These are phyloP conservation scores for Rosellinia necatrix DNA, from an alignment of 2,329 filamentous ascomycete genomes.

Conservation along the genomic window DNA sequence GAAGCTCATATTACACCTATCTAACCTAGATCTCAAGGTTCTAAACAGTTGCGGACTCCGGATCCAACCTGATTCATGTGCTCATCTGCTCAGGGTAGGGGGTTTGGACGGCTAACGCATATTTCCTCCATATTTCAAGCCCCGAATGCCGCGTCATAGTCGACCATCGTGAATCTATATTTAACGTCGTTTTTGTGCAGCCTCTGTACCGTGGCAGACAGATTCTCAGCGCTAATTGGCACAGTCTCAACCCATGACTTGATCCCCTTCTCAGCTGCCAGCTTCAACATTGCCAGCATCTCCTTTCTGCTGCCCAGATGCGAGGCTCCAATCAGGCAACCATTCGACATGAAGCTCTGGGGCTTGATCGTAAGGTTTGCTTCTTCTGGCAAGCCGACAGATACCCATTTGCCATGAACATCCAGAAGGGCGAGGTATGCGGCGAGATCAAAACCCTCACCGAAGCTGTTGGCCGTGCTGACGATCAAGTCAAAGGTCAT, in stretches of 20 bases:
- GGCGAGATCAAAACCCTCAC: conserved; percentile 68
- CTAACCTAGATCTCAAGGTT: background rate
- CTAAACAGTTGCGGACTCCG: background rate
- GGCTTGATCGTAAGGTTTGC: conserved; percentile 72
- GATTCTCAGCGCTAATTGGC: conserved; percentile 72
- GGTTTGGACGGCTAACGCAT: background rate
- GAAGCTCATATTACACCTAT: conserved; percentile 10
- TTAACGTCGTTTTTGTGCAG: conserved; percentile 72
- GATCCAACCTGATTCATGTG: background rate
- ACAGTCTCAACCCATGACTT: conserved; percentile 75
- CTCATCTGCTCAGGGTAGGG: background rate
- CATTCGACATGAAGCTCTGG: conserved; percentile 76
- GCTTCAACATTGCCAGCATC: conserved; percentile 72
- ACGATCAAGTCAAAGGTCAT: conserved; percentile 77
- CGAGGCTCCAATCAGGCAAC: conserved; percentile 71
- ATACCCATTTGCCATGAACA: conserved; percentile 80
- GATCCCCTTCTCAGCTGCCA: conserved; percentile 71
- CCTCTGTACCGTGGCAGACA: conserved; percentile 70
- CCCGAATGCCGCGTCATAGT: conserved; percentile 71
- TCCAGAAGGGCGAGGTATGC: conserved; percentile 81
- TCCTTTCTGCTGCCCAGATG: conserved; percentile 74
- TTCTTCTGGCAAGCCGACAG: conserved; percentile 78
- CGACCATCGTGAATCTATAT: conserved; percentile 76
- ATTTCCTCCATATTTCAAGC: conserved; percentile 37
- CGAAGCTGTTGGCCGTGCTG: conserved; percentile 72